Evolutionary conservation across 2,329 filamentous ascomycete species (phyloP).

Genomic region (Verticillium longisporum): DNA sequence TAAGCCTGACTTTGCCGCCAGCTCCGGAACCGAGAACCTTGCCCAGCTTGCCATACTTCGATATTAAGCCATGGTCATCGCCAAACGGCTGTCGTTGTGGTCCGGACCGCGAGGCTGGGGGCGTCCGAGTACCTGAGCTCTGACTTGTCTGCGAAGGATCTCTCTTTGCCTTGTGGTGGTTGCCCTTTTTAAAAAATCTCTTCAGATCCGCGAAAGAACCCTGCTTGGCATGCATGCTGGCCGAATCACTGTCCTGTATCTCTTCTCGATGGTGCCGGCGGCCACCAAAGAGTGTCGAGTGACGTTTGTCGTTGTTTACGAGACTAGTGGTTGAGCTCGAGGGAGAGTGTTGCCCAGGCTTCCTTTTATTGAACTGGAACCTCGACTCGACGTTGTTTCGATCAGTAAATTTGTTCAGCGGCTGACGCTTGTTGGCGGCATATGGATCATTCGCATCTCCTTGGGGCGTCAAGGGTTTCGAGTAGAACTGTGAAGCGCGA

Average conservation of each 20-base stretch:
- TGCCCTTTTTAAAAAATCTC: slow-evolving; percentile 85
- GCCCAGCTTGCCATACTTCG: slow-evolving; percentile 93
- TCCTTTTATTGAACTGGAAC: slow-evolving; percentile 81
- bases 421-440: slow-evolving; percentile 70
- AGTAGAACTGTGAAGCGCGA: slow-evolving; percentile 56
- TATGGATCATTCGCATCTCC: slow-evolving; percentile 83
- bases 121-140: slow-evolving; percentile 39
- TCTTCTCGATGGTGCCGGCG: slow-evolving; percentile 34
- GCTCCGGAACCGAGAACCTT: slow-evolving; percentile 90
- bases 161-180: slow-evolving; percentile 63
- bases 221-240: slow-evolving; percentile 45
- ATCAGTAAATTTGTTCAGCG: slow-evolving; percentile 58
- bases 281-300: slow-evolving; percentile 34
- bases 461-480: slow-evolving; percentile 69
- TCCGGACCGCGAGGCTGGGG: slow-evolving; percentile 31
- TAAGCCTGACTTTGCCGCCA: slow-evolving; percentile 85
- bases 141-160: slow-evolving; percentile 22
- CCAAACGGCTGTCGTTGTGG: slow-evolving; percentile 64
- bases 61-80: slow-evolving; percentile 83
- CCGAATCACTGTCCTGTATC: slow-evolving; percentile 36
- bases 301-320: slow-evolving; percentile 46
- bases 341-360: slow-evolving; percentile 46
- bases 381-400: slow-evolving; percentile 64
- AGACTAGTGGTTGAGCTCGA: slow-evolving; percentile 44
- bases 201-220: slow-evolving; percentile 93